Evolutionary conservation across 1,284 basidiomycete species (phyloP).

Genomic region (Phellinidium pouzarii): DNA sequence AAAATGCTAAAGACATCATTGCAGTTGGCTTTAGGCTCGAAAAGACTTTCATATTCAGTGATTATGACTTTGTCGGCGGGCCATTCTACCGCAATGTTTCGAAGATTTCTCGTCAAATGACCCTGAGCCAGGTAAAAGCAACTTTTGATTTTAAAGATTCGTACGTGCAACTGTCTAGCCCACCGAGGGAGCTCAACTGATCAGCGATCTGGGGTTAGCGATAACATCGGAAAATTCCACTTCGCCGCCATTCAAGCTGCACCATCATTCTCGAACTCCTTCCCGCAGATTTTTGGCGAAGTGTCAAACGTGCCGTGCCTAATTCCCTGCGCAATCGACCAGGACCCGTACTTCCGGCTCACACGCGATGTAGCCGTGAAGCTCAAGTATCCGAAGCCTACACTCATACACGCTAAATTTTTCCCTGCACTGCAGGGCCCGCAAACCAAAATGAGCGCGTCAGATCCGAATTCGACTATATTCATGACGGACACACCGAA

Average conservation of each 20-base stretch:
- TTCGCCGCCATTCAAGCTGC: conserved; percentile 97
- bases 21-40: conserved; percentile 90
- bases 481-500: conserved; percentile 92
- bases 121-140: conserved; percentile 89
- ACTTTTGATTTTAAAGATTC: conserved; percentile 96
- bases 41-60: conserved; percentile 96
- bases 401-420: conserved; percentile 92
- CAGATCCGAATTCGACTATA: conserved; percentile 84
- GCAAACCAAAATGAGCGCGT: conserved; percentile 98
- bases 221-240: conserved; percentile 98
- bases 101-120: conserved; percentile 89
- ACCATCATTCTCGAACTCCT: conserved; percentile 96
- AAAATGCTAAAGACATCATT: conserved; percentile 94
- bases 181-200: background rate
- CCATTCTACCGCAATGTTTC: conserved; percentile 94
- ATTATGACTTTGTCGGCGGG: conserved; percentile 87
- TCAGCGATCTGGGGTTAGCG: conserved; percentile 41
- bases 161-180: conserved; percentile 41
- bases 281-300: conserved; percentile 95
- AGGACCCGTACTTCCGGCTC: conserved; percentile 94
- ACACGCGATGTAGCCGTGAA: conserved; percentile 92
- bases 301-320: conserved; percentile 83
- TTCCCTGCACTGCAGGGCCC: conserved; percentile 97
- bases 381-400: conserved; percentile 94
- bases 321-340: conserved; percentile 98